phyloP scores from a whole-genome alignment of 768 basidiomycete species.

The Amanita fuliginea region DNA sequence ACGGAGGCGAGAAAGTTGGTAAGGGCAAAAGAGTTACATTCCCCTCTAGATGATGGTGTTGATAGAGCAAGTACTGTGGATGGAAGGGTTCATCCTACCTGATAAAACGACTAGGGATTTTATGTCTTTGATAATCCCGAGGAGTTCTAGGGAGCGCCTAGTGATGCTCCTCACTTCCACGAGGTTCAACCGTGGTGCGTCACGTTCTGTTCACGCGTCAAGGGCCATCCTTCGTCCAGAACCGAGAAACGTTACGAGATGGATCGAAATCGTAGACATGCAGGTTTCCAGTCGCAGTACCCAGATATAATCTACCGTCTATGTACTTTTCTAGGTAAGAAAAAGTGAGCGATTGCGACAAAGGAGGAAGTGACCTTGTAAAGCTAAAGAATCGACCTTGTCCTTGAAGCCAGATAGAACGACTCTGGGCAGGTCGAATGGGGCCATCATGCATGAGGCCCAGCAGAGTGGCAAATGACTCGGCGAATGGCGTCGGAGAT shows the following conservation, averaged over 20 bases:
- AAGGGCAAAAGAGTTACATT: constrained; percentile 67
- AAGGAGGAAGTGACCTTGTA: constrained; percentile 25
- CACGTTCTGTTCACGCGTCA: constrained; percentile 17
- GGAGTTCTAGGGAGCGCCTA: constrained; percentile 72
- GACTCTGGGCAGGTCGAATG: constrained; percentile 19
- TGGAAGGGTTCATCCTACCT: too few relatives aligned
- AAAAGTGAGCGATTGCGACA: background rate
- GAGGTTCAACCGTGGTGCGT: constrained; percentile 24
- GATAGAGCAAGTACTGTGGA: constrained; percentile 64
- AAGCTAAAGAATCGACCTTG: constrained; percentile 28
- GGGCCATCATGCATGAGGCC: constrained; percentile 14
- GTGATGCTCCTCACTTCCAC: constrained; percentile 56
- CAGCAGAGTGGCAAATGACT: too few relatives aligned
- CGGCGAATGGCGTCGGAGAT: background rate
- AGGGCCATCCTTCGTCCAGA: background rate
- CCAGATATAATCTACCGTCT: constrained; percentile 55
- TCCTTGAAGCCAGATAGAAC: constrained; percentile 32
- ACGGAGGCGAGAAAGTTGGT: constrained; percentile 60
- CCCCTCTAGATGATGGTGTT: constrained; percentile 60
- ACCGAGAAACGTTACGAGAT: constrained; percentile 20
- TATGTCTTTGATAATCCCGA: constrained; percentile 78
- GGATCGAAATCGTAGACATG: constrained; percentile 38
- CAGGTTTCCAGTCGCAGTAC: constrained; percentile 45
- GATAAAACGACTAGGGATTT: constrained; percentile 78
- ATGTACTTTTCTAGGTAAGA: constrained; percentile 2